These are phyloP conservation scores for Sanghuangporus weigelae DNA, from an alignment of 1,284 basidiomycete species.

Conservation along the genomic window DNA sequence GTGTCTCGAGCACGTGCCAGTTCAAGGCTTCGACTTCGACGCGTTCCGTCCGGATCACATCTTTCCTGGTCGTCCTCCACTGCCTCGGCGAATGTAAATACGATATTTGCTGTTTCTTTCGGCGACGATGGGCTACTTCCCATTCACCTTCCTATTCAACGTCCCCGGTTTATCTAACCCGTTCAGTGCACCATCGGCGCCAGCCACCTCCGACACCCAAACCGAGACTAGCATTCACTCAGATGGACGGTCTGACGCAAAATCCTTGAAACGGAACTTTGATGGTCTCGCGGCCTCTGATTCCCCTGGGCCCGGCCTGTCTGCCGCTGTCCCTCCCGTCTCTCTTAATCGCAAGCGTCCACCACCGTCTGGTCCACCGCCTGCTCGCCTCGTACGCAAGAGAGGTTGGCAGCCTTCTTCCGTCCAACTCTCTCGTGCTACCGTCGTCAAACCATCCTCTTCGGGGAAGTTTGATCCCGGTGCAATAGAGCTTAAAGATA, in stretches of 20 bases:
- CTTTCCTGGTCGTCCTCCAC: not conserved
- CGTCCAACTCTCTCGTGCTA: slow-evolving; percentile 47
- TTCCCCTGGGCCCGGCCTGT: not conserved
- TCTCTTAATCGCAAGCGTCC: slow-evolving; percentile 22
- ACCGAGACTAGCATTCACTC: slow-evolving; percentile 22
- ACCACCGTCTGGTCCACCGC: slow-evolving; percentile 25
- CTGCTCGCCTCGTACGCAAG: slow-evolving; percentile 45
- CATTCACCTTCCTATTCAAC: slow-evolving; percentile 60
- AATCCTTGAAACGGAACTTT: slow-evolving; percentile 14
- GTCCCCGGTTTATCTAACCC: slow-evolving; percentile 64
- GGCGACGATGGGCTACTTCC: slow-evolving; percentile 42
- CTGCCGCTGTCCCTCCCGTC: not conserved
- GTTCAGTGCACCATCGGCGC: slow-evolving; percentile 33
- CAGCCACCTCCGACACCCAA: slow-evolving; percentile 18
- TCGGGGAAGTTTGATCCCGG: slow-evolving; percentile 51
- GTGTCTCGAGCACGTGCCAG: not conserved
- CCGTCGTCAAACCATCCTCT: slow-evolving; percentile 46
- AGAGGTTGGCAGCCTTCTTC: slow-evolving; percentile 65
- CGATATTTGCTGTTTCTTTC: not conserved
- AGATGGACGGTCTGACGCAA: slow-evolving; percentile 19
- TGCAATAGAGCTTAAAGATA: slow-evolving; percentile 50
- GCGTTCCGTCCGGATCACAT: not conserved
- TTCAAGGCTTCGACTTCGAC: not conserved
- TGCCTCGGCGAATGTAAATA: not conserved
- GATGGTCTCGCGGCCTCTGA: not conserved